Conservation (phyloP, 2,329 filamentous ascomycete genomes). For the Nemania diffusa region DNA sequence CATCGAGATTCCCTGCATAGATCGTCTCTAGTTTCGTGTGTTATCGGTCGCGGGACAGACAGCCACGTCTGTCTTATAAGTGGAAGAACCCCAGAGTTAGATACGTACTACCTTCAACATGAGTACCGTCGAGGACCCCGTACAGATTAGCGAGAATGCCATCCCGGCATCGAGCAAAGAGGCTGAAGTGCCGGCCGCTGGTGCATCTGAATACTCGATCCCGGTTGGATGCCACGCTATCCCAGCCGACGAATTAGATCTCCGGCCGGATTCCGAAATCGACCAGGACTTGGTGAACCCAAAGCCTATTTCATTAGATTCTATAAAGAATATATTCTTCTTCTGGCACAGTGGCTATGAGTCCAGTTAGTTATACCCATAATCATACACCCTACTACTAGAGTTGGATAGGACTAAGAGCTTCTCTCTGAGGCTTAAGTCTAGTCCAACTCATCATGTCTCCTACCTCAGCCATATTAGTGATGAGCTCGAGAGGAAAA, state of each 20-base stretch:
- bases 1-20: not conserved
- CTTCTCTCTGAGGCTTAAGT: not conserved
- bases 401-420: not conserved
- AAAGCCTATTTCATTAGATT: constrained; percentile 48
- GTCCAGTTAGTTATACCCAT: constrained; percentile 42
- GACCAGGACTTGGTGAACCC: constrained; percentile 56
- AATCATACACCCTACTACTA: not conserved
- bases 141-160: constrained; percentile 21
- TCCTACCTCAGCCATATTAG: not conserved
- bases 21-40: not conserved
- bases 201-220: constrained; percentile 44
- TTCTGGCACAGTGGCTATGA: constrained; percentile 65
- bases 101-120: constrained; percentile 6
- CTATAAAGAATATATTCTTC: constrained; percentile 66
- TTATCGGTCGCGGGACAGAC: not conserved
- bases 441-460: not conserved
- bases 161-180: constrained; percentile 33
- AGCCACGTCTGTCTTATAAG: not conserved
- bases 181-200: constrained; percentile 10
- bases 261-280: constrained; percentile 58
- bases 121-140: constrained; percentile 23
- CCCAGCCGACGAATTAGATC: constrained; percentile 54
- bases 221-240: constrained; percentile 56
- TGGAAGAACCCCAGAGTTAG: not conserved
- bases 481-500: not conserved